Base-by-base conservation (phyloP, 768 basidiomycete genomes). In the Russula griseocarnosa region DNA sequence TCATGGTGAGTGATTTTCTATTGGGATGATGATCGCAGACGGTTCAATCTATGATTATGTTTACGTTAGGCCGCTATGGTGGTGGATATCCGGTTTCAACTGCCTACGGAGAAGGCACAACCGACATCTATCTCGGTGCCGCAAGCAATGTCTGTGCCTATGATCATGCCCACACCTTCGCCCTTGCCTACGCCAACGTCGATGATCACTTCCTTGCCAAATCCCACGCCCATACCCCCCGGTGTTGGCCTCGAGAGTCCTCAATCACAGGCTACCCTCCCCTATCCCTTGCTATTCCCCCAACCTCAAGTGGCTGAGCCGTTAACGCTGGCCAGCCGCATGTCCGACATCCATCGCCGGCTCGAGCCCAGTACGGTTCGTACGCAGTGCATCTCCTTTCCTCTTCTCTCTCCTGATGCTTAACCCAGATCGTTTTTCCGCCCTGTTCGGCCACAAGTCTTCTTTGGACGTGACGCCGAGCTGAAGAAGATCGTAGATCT, bases 391-490 rank as follows among this genome's bases (percentile, higher is more conserved):
- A 9, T 44, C 20, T 13, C 28, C 24, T 26, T 34, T 10, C 4
- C 28, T 38, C 11, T 47, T 5, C 32, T 47, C 32, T 47, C 7
- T 22, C 11, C 57, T 63, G 52, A 63, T 32, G 20, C 22, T 11
- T 5, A 20, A 20, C 18, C 18, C 49, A 67, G 67, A 26, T 16
- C 66, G 28, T 36, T 30, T 22, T 44, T 60, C 10, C 63, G 44
- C 26, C 60, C 44, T 10, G 42, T 40, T 7, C 42, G 53, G 49
- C 67, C 65, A 0, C 61, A 66, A 22, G 61, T 60, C 53, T 62
- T 68, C 49, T 67, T 66, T 24, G 67, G 67, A 16, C 65, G 65
- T 13, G 58, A 63, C 24, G 30, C 38, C 14, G 65, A 68, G 49
- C 24, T 66, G 44, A 50, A 57, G 32, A 44, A 3, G 6, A 60